phyloP scores from a whole-genome alignment of 805 yeast genomes.

The Nakazawaea populi region DNA sequence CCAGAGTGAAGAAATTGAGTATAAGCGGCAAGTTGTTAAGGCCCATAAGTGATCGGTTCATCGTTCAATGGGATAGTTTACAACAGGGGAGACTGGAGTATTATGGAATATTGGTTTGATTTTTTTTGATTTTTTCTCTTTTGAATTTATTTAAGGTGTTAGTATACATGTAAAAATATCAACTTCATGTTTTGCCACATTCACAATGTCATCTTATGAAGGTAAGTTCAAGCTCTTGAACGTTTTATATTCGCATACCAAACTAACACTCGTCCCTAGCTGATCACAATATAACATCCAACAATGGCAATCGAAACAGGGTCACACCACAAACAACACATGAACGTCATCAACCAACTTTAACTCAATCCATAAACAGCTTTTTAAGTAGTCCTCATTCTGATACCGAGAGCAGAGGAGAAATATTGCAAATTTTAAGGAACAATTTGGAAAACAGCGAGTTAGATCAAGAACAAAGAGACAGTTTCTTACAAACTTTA shows the following conservation, averaged over 20 bases:
- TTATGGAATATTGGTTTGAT: slow-evolving; percentile 66
- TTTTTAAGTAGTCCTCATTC: not conserved
- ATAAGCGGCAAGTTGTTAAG: slow-evolving; percentile 68
- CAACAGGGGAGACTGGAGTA: slow-evolving; percentile 60
- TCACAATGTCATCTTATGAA: slow-evolving; percentile 9
- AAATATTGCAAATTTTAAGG: not conserved
- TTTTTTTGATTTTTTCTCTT: not conserved
- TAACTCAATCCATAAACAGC: not conserved
- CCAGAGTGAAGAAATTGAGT: slow-evolving; percentile 72
- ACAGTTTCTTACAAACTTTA: not conserved
- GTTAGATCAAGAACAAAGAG: not conserved
- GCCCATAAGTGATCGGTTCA: slow-evolving; percentile 67
- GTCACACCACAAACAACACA: not conserved
- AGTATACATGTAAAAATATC: not conserved
- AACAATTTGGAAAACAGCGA: slow-evolving; percentile 3
- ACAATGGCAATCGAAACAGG: not conserved
- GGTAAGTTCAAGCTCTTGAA: not conserved
- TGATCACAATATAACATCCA: slow-evolving; percentile 1
- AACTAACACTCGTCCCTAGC: not conserved
- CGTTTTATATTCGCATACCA: not conserved
- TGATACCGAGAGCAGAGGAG: not conserved
- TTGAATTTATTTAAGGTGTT: not conserved
- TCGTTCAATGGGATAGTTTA: slow-evolving; percentile 86
- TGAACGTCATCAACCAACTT: slow-evolving; percentile 7
- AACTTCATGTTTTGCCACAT: not conserved